phyloP scores from a whole-genome alignment of 805 yeast species.

The Cyberlindnera suaveolens region DNA sequence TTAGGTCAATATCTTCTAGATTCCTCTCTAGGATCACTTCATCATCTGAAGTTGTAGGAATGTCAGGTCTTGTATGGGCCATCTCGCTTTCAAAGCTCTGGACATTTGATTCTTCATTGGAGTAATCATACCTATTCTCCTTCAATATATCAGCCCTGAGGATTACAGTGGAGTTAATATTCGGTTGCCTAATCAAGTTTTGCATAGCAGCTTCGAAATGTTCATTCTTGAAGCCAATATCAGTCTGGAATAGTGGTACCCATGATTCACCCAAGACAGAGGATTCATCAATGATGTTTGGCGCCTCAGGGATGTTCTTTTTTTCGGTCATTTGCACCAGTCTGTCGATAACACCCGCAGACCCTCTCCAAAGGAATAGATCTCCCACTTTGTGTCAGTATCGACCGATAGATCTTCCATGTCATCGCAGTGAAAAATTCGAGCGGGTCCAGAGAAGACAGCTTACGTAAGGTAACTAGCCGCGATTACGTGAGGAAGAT shows the following conservation, averaged over 20 bases:
- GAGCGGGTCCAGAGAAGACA: no score
- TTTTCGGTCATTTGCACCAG: background rate
- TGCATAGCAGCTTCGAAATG: constrained; percentile 76
- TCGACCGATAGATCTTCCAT: no score
- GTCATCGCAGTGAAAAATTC: no score
- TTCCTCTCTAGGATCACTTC: constrained; percentile 25
- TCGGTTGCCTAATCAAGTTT: constrained; percentile 75
- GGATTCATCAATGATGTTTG: constrained; percentile 31
- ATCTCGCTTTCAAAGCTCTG: constrained; percentile 20
- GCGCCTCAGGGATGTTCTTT: constrained; percentile 22
- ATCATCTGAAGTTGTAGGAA: constrained; percentile 19
- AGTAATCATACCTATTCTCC: constrained; percentile 38
- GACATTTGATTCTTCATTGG: constrained; percentile 20
- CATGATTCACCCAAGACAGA: constrained; percentile 55
- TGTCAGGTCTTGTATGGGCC: constrained; percentile 27
- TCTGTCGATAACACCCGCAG: no score
- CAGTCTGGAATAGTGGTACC: constrained; percentile 50
- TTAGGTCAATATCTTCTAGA: constrained; percentile 37
- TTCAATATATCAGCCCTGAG: constrained; percentile 77
- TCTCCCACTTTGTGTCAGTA: no score
- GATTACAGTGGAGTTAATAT: constrained; percentile 86
- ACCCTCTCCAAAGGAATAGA: no score
- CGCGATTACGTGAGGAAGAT: no score
- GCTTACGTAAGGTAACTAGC: no score
- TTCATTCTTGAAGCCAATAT: constrained; percentile 40